These are phyloP conservation scores for Naganishia randhawae DNA, from an alignment of 768 basidiomycete genomes.

Conservation along the genomic window DNA sequence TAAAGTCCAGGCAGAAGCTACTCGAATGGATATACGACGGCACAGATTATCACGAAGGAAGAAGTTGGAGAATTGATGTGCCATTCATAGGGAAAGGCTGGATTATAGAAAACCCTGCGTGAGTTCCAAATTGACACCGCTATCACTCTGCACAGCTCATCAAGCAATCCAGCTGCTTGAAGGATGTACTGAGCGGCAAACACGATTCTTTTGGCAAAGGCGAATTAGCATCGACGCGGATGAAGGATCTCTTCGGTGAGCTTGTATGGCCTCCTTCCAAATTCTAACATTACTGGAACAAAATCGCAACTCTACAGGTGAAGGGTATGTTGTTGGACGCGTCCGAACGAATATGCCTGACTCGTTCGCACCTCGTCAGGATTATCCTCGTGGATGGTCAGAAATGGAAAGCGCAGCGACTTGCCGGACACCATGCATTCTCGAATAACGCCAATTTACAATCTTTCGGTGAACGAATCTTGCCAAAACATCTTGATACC, in stretches of 20 bases:
- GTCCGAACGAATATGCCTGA: too few relatives aligned
- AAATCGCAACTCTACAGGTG: slow-evolving; percentile 1
- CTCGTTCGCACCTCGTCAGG: slow-evolving; percentile 11
- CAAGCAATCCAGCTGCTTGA: slow-evolving; percentile 24
- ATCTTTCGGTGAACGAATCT: slow-evolving; percentile 25
- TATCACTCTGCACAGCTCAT: not conserved
- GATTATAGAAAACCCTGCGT: slow-evolving; percentile 37
- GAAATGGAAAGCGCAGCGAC: slow-evolving; percentile 34
- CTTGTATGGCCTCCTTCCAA: not conserved
- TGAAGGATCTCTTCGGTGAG: slow-evolving; percentile 36
- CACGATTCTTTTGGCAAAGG: slow-evolving; percentile 34
- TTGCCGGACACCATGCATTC: slow-evolving; percentile 34
- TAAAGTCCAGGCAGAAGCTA: slow-evolving; percentile 24
- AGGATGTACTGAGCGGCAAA: slow-evolving; percentile 34
- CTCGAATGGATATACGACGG: slow-evolving; percentile 32
- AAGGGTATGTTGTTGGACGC: slow-evolving; percentile 22
- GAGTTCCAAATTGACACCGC: slow-evolving; percentile 16
- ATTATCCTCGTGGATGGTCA: slow-evolving; percentile 34
- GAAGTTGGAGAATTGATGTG: slow-evolving; percentile 27
- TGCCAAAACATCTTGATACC: slow-evolving; percentile 31
- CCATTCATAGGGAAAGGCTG: slow-evolving; percentile 28
- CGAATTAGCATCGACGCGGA: slow-evolving; percentile 25
- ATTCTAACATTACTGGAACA: not conserved
- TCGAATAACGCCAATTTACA: slow-evolving; percentile 25
- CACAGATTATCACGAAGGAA: slow-evolving; percentile 20